Evolutionary conservation across 2,329 filamentous ascomycete genomes (phyloP).

Genomic region (Coleophoma crateriformis): DNA sequence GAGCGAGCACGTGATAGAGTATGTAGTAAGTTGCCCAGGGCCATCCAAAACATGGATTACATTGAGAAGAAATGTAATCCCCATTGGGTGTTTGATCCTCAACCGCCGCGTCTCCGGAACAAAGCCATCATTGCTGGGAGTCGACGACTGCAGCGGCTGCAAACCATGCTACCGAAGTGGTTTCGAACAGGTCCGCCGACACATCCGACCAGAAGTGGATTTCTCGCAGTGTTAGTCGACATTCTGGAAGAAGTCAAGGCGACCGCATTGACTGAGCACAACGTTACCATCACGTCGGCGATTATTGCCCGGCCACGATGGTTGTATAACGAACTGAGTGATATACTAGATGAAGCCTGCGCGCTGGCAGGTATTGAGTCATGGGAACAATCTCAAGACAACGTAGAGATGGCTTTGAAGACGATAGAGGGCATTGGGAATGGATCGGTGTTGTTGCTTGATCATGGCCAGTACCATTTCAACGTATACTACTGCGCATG

Average conservation of each 20-base stretch:
- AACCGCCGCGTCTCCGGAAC: constrained; percentile 3
- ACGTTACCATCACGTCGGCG: constrained; percentile 11
- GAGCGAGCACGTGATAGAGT: neutral
- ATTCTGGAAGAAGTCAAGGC: constrained; percentile 8
- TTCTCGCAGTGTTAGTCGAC: constrained; percentile 6
- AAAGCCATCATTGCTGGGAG: neutral
- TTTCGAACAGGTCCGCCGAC: neutral
- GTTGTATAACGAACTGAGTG: constrained; percentile 5
- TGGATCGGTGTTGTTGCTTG: constrained; percentile 3
- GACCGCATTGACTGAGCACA: constrained; percentile 1
- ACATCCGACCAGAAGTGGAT: constrained; percentile 1
- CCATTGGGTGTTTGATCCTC: neutral
- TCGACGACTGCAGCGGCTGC: neutral
- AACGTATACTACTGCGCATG: neutral
- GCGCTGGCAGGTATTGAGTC: constrained; percentile 10
- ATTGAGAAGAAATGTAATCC: constrained; percentile 1
- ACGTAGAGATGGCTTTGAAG: constrained; percentile 3
- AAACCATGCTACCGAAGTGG: constrained; percentile 5
- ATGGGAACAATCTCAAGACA: constrained; percentile 4
- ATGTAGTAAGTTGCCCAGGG: neutral
- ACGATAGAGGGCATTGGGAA: neutral
- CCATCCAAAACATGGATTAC: neutral
- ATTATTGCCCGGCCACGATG: constrained; percentile 4
- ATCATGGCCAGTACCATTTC: constrained; percentile 9
- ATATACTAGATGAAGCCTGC: constrained; percentile 11